Evolutionary conservation across 148 eudicot species (phyloP).

Genomic region (Tetragonia tetragonoides): DNA sequence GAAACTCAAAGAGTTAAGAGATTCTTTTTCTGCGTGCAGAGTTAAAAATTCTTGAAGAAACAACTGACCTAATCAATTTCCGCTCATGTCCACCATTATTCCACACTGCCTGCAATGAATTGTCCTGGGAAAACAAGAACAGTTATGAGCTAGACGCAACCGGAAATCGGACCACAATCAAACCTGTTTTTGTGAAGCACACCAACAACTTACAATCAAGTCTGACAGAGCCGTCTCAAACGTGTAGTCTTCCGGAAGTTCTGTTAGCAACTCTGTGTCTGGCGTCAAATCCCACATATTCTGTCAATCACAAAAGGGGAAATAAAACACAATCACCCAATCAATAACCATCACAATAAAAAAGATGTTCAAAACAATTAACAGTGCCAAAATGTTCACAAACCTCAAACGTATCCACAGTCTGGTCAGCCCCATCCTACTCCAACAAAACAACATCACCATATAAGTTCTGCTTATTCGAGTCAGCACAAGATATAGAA

Average conservation of each 20-base stretch:
- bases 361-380: not conserved
- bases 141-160: not conserved
- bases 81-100: constrained; percentile 35
- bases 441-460: constrained; percentile 2
- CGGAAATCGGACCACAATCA: not conserved
- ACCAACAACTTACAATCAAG: constrained; percentile 52
- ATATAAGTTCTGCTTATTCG: not conserved
- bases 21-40: too few species aligned
- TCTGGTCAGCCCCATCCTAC: constrained; percentile 57
- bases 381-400: not conserved
- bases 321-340: not conserved
- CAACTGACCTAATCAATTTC: constrained; percentile 49
- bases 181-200: not conserved
- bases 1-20: not conserved
- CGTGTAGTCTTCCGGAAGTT: constrained; percentile 69
- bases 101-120: constrained; percentile 88
- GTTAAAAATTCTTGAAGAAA: not conserved
- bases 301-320: constrained; percentile 25
- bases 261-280: constrained; percentile 57
- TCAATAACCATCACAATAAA: not conserved
- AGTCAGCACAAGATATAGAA: not conserved
- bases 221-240: constrained; percentile 83
- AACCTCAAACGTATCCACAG: constrained; percentile 54
- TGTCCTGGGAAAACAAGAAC: constrained; percentile 48
- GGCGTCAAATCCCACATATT: constrained; percentile 95